phyloP scores from a whole-genome alignment of 805 yeast species.

The Saccharomycopsis sp. region DNA sequence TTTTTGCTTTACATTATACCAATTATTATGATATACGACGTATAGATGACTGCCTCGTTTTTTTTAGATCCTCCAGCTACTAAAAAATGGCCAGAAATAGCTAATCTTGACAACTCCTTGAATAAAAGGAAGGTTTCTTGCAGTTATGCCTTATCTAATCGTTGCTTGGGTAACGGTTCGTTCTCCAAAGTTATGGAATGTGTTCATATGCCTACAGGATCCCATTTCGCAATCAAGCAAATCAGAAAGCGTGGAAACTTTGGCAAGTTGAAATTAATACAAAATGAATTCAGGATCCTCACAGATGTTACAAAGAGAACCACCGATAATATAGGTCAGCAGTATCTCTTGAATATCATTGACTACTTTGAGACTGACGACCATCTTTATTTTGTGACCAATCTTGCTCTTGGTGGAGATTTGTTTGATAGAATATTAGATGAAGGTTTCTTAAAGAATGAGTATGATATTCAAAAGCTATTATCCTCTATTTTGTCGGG shows the following conservation, averaged over 20 bases:
- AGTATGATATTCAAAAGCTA: slow-evolving; percentile 43
- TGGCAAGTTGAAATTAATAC: slow-evolving; percentile 35
- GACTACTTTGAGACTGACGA: slow-evolving; percentile 67
- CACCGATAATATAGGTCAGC: slow-evolving; percentile 19
- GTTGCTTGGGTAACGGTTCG: slow-evolving; percentile 39
- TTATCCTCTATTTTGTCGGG: slow-evolving; percentile 47
- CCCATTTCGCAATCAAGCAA: slow-evolving; percentile 43
- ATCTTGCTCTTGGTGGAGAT: slow-evolving; percentile 63
- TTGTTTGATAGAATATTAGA: slow-evolving; percentile 52
- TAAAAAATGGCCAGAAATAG: slow-evolving; percentile 12
- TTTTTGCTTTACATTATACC: neutral
- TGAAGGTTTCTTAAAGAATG: slow-evolving; percentile 38
- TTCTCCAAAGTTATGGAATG: slow-evolving; percentile 47
- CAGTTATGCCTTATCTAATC: slow-evolving; percentile 10
- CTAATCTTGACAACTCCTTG: slow-evolving; percentile 7
- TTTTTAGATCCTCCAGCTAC: neutral
- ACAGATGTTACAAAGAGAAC: slow-evolving; percentile 44
- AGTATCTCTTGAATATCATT: slow-evolving; percentile 52
- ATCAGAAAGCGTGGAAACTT: slow-evolving; percentile 27
- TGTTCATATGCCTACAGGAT: slow-evolving; percentile 35
- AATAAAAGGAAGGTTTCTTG: slow-evolving; percentile 4
- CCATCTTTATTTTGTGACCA: slow-evolving; percentile 52
- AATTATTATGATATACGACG: neutral
- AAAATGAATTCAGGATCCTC: slow-evolving; percentile 55
- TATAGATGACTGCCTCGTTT: neutral